Percentiles rank a stretch among this genome's conserved stretches.
These are phyloP conservation scores for Phytophthora foliorum DNA, from an alignment of 352 stramenopile species.

Conservation along the genomic window DNA sequence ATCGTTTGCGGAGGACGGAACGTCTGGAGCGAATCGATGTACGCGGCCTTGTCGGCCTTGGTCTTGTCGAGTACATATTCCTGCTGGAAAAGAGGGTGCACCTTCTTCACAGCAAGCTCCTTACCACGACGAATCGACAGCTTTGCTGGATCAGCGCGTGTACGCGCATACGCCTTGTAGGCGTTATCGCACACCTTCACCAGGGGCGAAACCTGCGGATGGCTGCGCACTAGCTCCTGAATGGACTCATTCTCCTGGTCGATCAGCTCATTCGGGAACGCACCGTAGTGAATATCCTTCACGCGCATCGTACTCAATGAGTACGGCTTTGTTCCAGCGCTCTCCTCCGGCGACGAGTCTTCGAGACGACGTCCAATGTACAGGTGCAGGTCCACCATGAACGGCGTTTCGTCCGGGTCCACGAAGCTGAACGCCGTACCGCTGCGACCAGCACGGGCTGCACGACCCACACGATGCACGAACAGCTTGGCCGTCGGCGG, in stretches of 20 bases:
- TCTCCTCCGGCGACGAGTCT: conserved; percentile 66
- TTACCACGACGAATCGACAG: conserved; percentile 96
- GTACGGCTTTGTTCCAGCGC: conserved; percentile 79
- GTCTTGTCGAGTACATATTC: conserved; percentile 88
- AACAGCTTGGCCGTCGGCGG: conserved; percentile 95
- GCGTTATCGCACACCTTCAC: conserved; percentile 96
- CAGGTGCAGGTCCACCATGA: conserved; percentile 98
- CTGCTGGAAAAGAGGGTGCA: conserved; percentile 94
- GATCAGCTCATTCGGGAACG: conserved; percentile 96
- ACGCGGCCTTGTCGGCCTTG: conserved; percentile 88
- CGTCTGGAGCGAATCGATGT: conserved; percentile 92
- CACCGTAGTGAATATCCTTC: conserved; percentile 97
- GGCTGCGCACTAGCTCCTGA: conserved; percentile 86
- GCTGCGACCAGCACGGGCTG: conserved; percentile 95
- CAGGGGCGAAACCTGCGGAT: conserved; percentile 78
- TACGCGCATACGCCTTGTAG: conserved; percentile 98
- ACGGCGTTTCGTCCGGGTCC: conserved; percentile 98
- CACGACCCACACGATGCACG: conserved; percentile 97
- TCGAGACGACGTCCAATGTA: conserved; percentile 94
- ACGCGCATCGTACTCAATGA: conserved; percentile 95
- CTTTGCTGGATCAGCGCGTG: conserved; percentile 95
- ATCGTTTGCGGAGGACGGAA: conserved; percentile 97
- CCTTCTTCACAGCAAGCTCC: conserved; percentile 90
- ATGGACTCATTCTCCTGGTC: conserved; percentile 97
- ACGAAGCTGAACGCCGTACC: conserved; percentile 97